phyloP scores from a whole-genome alignment of 78 protist species.

The Speleostelium caveatum region DNA sequence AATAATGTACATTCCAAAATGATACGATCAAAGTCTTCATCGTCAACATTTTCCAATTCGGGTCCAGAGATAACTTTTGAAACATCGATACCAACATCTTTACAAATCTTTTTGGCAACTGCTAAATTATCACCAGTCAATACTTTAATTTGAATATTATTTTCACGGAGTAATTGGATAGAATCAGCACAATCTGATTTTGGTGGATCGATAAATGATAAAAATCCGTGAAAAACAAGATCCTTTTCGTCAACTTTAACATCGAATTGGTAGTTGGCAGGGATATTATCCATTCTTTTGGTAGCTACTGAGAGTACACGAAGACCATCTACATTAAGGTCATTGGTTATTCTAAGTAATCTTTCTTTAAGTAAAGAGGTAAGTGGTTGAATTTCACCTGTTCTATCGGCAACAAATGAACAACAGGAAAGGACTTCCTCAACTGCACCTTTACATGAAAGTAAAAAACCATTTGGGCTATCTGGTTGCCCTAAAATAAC shows the following conservation, averaged over 20 bases:
- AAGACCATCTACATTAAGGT: constrained; percentile 65
- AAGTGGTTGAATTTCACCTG: background rate
- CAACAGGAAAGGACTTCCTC: constrained; percentile 69
- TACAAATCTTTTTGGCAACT: constrained; percentile 78
- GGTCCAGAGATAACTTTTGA: constrained; percentile 55
- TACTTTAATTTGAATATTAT: constrained; percentile 73
- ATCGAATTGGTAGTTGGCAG: constrained; percentile 3
- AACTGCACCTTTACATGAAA: constrained; percentile 71
- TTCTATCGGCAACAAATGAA: background rate
- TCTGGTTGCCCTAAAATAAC: constrained; percentile 9
- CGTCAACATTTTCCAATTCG: constrained; percentile 33
- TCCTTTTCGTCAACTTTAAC: constrained; percentile 38
- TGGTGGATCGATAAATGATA: constrained; percentile 77
- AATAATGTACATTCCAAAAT: constrained; percentile 58
- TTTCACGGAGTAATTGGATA: constrained; percentile 12
- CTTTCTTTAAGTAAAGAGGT: background rate
- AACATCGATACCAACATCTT: constrained; percentile 73
- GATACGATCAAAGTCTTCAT: constrained; percentile 52
- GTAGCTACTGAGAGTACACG: constrained; percentile 72
- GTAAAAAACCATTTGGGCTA: background rate
- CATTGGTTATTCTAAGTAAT: constrained; percentile 20
- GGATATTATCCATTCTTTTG: background rate
- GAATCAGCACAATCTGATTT: constrained; percentile 71
- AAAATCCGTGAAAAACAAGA: constrained; percentile 34
- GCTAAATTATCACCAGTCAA: constrained; percentile 81